phyloP scores from a whole-genome alignment of 2,329 filamentous ascomycete genomes.

The Paecilomyces sp. region DNA sequence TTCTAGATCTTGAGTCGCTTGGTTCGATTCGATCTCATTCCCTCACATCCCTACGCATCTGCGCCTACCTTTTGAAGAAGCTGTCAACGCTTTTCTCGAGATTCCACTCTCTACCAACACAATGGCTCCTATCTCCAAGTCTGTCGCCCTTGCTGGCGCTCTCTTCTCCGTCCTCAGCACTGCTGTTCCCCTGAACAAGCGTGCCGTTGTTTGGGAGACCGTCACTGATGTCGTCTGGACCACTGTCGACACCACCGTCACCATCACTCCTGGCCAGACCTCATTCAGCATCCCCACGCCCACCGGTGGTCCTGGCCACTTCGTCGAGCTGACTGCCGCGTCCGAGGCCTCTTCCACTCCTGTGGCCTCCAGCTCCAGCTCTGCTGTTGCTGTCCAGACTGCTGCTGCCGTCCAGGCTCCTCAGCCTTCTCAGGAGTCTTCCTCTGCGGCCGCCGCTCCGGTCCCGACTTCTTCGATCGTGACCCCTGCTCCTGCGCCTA shows the following conservation, averaged over 20 bases:
- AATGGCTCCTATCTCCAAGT: slow-evolving; percentile 33
- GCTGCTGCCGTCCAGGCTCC: not conserved
- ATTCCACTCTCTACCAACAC: slow-evolving; percentile 5
- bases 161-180: slow-evolving; percentile 24
- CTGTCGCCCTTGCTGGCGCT: slow-evolving; percentile 27
- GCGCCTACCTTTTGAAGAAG: not conserved
- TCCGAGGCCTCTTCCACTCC: slow-evolving; percentile 6
- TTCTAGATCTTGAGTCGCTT: slow-evolving; percentile 4
- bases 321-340: slow-evolving; percentile 6
- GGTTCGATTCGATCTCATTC: slow-evolving; percentile 7
- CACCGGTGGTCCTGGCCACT: slow-evolving; percentile 3
- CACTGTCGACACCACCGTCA: slow-evolving; percentile 43
- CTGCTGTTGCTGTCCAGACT: slow-evolving; percentile 5
- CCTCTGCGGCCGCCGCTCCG: not conserved
- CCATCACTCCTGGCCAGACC: slow-evolving; percentile 34
- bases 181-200: slow-evolving; percentile 28
- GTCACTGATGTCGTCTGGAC: slow-evolving; percentile 41
- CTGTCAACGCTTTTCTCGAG: not conserved
- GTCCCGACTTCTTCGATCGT: slow-evolving; percentile 5
- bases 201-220: slow-evolving; percentile 44
- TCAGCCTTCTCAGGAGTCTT: not conserved
- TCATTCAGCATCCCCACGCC: slow-evolving; percentile 13
- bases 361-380: slow-evolving; percentile 2
- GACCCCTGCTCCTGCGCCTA: slow-evolving; percentile 9
- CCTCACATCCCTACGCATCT: slow-evolving; percentile 1